Percentiles rank a stretch among this genome's conserved stretches.
Evolutionary conservation across 2,329 filamentous ascomycete species (phyloP).

Genomic region (Cladobotryum protrusum): DNA sequence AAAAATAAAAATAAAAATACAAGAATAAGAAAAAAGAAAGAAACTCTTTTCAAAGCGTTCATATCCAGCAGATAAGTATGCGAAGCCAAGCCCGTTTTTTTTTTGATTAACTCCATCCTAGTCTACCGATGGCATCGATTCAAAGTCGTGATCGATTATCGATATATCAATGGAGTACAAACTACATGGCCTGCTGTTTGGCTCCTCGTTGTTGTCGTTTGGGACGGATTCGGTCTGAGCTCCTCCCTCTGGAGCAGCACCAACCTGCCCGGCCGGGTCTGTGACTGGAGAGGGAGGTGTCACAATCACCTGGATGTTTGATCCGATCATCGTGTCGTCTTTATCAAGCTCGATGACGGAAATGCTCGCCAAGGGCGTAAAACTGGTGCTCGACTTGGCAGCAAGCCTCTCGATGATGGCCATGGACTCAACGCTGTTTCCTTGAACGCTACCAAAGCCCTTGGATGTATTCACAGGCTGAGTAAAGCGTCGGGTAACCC

Average conservation of each 20-base stretch:
- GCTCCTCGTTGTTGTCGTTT: neutral
- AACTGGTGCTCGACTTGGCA: neutral
- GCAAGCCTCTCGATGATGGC: slow-evolving; percentile 1
- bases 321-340: too few species aligned
- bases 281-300: neutral
- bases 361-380: neutral
- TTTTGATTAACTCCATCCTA: neutral
- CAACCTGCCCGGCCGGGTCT: neutral
- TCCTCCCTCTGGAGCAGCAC: neutral
- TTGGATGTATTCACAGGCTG: neutral
- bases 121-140: neutral
- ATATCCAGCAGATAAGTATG: too few species aligned
- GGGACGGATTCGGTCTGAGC: neutral
- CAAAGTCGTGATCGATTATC: neutral
- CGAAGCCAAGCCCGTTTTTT: neutral
- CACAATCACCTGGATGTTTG: too few species aligned
- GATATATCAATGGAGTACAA: neutral
- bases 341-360: too few species aligned
- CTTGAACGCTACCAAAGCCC: neutral
- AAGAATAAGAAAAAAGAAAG: too few species aligned
- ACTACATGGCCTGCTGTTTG: neutral
- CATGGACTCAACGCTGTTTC: neutral
- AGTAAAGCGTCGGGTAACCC: neutral
- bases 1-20: too few species aligned
- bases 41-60: too few species aligned